Evolutionary conservation across 2,329 filamentous ascomycete species (phyloP).

Genomic region (Arthrobotrys entomopaga): DNA sequence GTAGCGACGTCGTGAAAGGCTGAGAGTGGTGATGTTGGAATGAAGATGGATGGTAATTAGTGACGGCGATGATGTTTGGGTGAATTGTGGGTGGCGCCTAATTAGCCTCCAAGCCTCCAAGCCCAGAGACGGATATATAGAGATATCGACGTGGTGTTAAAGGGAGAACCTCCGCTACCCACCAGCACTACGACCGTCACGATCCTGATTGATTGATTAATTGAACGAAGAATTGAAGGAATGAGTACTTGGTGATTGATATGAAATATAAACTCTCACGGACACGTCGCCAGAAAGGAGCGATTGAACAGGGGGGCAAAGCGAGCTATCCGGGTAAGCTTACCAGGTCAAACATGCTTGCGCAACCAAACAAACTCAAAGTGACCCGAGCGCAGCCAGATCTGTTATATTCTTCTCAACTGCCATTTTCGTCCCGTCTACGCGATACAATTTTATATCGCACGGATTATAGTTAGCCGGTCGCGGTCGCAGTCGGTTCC

Average conservation of each 20-base stretch:
- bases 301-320: conserved; percentile 31
- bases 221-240: too few species aligned
- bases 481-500: neutral
- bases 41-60: too few species aligned
- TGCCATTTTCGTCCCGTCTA: neutral
- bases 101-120: neutral
- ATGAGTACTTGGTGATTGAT: neutral
- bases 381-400: too few species aligned
- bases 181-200: neutral
- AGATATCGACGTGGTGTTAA: conserved; percentile 2
- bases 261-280: neutral
- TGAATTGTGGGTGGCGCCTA: too few species aligned
- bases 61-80: too few species aligned
- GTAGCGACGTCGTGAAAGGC: too few species aligned
- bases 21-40: too few species aligned
- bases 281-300: conserved; percentile 54
- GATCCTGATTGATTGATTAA: too few species aligned
- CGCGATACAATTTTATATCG: neutral
- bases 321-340: neutral
- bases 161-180: neutral
- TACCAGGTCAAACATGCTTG: too few species aligned
- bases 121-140: neutral
- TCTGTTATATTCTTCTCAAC: neutral
- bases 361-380: too few species aligned
- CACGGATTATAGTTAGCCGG: neutral